Evolutionary conservation across 345 rosid species (phyloP), one percentile per base, ranked within the genome.

Genomic region (Gossypium bickii): DNA sequence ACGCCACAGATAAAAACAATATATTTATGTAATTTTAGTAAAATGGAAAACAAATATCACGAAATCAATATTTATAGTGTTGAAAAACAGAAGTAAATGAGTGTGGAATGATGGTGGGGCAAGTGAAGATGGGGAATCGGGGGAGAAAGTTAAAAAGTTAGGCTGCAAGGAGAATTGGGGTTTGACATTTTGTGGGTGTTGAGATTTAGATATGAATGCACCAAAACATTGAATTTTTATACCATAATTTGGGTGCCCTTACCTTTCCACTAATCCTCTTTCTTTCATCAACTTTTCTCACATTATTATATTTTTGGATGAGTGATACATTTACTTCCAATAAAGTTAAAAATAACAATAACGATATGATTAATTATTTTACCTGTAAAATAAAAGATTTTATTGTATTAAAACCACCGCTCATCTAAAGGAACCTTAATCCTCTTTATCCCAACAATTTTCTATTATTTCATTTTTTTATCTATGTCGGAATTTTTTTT

Each of bases 101-200:
- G 57, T 25, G 51, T 60, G 73, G 73, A 78, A 67, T 78, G 79
- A 52, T 61, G 20, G 49, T 67, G 56, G 51, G 17, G 43, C 76
- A 63, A 38, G 53, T 48, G 75, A 73, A 67, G 49, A 68, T 62
- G 9, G 66, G 6, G 1, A 58, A 25, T 24, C 70, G 63, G 78
- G 51, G 43, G 56, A 22, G 52, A 11, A 24, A 11, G 24, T 55
- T 77, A 22, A 55, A 62, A 79, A 59, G 9, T 76, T 74, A 47
- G 75, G 73, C 27, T 41, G 29, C 27, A 17, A 44, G 22, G 24
- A 66, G 34, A 41, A 43, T 12, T 12, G 52, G 49, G 72, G 70
- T 70, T 71, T 74, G 75, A 76, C 72, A 56, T 56, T 74, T 76
- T 43, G 27, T 67, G 45, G 27, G 20, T 67, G 52, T 43, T 5